These are phyloP conservation scores for Verticillium dahliae DNA, from an alignment of 2,329 filamentous ascomycete genomes.

Conservation along the genomic window DNA sequence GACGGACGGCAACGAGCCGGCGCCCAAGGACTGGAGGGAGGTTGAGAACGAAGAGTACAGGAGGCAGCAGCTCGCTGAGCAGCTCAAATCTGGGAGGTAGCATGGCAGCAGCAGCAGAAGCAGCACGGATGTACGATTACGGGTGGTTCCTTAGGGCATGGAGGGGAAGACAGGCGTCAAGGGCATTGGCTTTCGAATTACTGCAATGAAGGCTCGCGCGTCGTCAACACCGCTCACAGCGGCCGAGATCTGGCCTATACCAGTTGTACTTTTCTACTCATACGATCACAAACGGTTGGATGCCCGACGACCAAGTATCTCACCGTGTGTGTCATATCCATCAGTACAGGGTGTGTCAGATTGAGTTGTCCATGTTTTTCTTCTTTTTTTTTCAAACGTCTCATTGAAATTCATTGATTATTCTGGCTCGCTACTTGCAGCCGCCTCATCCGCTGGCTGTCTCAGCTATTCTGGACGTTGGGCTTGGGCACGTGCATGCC, in stretches of 20 bases:
- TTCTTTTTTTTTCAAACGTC: not conserved
- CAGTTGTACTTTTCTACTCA: too few species aligned
- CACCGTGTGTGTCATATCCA: too few species aligned
- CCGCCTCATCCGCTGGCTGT: not conserved
- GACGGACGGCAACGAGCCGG: constrained; percentile 61
- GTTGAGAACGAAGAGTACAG: constrained; percentile 57
- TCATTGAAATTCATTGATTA: not conserved
- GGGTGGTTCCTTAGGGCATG: not conserved
- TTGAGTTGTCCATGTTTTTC: too few species aligned
- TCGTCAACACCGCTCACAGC: too few species aligned
- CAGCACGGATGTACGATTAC: not conserved
- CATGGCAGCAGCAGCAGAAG: not conserved
- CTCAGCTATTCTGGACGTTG: not conserved
- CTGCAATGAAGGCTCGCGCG: too few species aligned
- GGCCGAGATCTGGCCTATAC: too few species aligned
- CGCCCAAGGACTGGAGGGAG: constrained; percentile 56
- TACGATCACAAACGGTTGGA: too few species aligned
- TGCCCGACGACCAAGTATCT: too few species aligned
- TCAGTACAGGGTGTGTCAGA: too few species aligned
- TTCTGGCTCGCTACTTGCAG: not conserved
- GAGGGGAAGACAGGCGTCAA: not conserved
- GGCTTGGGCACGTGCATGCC: not conserved
- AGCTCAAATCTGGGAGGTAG: constrained; percentile 13
- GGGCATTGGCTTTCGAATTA: too few species aligned
- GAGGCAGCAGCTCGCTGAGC: constrained; percentile 23